These are phyloP conservation scores for Erysimum cheiranthoides DNA, from an alignment of 345 rosid species.

Conservation along the genomic window DNA sequence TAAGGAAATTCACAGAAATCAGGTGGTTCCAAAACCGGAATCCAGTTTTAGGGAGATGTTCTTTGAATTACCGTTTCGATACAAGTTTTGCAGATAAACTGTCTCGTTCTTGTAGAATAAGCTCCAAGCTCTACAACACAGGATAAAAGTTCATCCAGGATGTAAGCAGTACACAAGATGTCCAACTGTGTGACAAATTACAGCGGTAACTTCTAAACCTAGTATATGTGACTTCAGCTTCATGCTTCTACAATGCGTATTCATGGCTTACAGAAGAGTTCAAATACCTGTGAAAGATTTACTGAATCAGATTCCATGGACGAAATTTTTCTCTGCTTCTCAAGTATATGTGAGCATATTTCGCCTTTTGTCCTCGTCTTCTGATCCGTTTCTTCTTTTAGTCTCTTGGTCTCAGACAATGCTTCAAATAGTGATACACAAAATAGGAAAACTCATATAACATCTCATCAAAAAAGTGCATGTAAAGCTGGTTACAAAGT, in stretches of 20 bases:
- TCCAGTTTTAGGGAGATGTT: constrained; percentile 25
- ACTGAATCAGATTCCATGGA: constrained; percentile 63
- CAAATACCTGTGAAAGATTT: constrained; percentile 65
- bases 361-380: constrained; percentile 59
- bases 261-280: constrained; percentile 6
- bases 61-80: constrained; percentile 60
- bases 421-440: constrained; percentile 49
- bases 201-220: background rate
- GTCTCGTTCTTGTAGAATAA: constrained; percentile 62
- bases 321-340: constrained; percentile 58
- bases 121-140: constrained; percentile 53
- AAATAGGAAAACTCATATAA: too few species aligned
- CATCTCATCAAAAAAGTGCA: background rate
- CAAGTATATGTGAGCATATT: constrained; percentile 64
- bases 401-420: constrained; percentile 51
- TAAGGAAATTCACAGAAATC: constrained; percentile 1
- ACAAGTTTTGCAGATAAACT: constrained; percentile 56
- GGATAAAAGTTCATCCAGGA: background rate
- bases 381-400: constrained; percentile 61
- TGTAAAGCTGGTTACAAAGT: constrained; percentile 3
- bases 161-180: background rate
- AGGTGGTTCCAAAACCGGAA: constrained; percentile 14
- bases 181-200: background rate
- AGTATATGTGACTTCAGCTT: background rate
- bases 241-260: background rate